Conservation (phyloP, 2,329 filamentous ascomycete species). For the Aureobasidium sp. region DNA sequence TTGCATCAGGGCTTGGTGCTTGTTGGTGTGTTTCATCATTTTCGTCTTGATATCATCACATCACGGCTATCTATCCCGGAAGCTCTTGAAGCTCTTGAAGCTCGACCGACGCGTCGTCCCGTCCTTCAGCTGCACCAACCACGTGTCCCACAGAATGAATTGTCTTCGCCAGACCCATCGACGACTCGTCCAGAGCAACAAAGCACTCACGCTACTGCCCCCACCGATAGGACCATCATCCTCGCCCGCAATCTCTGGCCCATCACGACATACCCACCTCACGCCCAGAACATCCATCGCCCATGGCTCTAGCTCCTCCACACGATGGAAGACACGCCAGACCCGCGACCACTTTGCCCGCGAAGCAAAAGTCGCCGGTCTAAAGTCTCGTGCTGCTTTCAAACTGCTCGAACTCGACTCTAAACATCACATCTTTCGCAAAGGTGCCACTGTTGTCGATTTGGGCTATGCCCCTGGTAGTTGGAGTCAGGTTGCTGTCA, state of each 20-base stretch:
- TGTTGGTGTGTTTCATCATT: background rate
- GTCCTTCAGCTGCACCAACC: background rate
- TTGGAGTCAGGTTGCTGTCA: conserved; percentile 70
- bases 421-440: conserved; percentile 69
- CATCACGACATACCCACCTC: background rate
- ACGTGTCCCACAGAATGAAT: background rate
- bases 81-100: background rate
- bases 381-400: conserved; percentile 88
- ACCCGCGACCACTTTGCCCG: conserved; percentile 61
- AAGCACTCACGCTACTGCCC: background rate
- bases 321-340: conserved; percentile 76
- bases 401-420: conserved; percentile 87
- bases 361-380: conserved; percentile 65
- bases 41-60: background rate
- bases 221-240: background rate
- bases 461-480: conserved; percentile 68
- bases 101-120: background rate
- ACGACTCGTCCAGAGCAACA: background rate
- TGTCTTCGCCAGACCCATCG: background rate
- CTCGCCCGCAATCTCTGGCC: background rate
- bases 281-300: background rate
- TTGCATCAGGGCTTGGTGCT: background rate
- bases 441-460: conserved; percentile 80
- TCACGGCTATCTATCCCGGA: background rate
- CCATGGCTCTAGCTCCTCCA: conserved; percentile 47